phyloP scores from a whole-genome alignment of 371 early-diverging fungal species.

The Chytridiales sp. region DNA sequence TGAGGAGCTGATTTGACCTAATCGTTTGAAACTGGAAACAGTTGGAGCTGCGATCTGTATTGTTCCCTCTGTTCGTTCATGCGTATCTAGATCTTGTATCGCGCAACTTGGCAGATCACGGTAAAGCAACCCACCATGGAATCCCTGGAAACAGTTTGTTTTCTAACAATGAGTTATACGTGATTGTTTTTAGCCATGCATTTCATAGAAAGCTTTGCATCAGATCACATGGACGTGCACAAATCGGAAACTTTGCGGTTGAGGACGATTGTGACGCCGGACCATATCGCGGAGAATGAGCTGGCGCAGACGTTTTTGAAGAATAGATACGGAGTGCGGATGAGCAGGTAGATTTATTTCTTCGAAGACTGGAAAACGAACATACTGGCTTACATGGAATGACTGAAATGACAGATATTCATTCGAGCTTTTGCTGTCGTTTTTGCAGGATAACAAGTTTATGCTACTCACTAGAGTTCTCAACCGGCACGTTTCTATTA shows the following conservation, averaged over 20 bases:
- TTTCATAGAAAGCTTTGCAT: slow-evolving; percentile 75
- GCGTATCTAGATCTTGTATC: slow-evolving; percentile 87
- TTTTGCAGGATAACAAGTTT: slow-evolving; percentile 89
- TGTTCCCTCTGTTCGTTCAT: slow-evolving; percentile 96
- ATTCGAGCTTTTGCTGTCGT: slow-evolving; percentile 89
- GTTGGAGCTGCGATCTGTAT: slow-evolving; percentile 80
- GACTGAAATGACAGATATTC: too few relatives aligned
- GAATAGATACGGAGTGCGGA: slow-evolving; percentile 85
- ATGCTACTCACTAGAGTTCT: slow-evolving; percentile 88
- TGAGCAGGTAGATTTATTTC: too few relatives aligned
- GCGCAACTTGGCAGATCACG: slow-evolving; percentile 61
- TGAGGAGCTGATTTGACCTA: too few relatives aligned
- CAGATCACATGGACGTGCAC: slow-evolving; percentile 77
- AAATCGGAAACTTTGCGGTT: slow-evolving; percentile 66
- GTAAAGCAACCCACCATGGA: slow-evolving; percentile 39
- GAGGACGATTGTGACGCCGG: slow-evolving; percentile 62
- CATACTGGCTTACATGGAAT: too few relatives aligned
- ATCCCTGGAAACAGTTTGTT: slow-evolving; percentile 1
- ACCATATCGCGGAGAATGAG: slow-evolving; percentile 80
- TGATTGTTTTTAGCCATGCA: slow-evolving; percentile 50
- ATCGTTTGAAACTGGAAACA: too few relatives aligned
- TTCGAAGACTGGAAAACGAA: too few relatives aligned
- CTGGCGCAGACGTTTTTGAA: slow-evolving; percentile 75
- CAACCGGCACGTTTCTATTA: slow-evolving; percentile 91
- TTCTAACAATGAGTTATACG: neutral